These are phyloP conservation scores for Karstenula rhodostoma DNA, from an alignment of 2,329 filamentous ascomycete species.

Conservation along the genomic window DNA sequence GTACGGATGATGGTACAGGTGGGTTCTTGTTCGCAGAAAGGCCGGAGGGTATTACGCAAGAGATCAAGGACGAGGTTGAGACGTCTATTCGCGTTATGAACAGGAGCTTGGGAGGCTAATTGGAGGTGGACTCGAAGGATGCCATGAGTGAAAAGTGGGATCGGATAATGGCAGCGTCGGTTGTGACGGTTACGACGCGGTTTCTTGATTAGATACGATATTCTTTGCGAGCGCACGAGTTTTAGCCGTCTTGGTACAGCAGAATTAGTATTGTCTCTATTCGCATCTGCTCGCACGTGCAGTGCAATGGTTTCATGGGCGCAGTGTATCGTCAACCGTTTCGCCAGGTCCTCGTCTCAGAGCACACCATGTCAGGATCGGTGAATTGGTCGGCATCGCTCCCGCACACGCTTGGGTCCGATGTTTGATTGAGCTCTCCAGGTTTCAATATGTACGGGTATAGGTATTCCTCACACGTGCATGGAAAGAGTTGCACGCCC, in stretches of 20 bases:
- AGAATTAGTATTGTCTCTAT: background rate
- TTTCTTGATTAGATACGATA: background rate
- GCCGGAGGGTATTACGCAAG: background rate
- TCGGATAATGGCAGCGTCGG: background rate
- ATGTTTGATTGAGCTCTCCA: background rate
- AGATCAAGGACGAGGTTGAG: slow-evolving; percentile 20
- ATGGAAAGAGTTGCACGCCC: background rate
- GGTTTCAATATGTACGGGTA: background rate
- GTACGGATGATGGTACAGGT: slow-evolving; percentile 7
- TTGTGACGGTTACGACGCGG: background rate
- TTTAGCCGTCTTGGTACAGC: background rate
- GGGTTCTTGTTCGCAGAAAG: background rate
- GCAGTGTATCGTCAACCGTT: background rate
- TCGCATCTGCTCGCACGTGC: background rate
- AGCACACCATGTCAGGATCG: background rate
- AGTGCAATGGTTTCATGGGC: background rate
- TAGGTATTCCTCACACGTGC: background rate
- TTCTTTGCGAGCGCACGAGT: slow-evolving; percentile 5
- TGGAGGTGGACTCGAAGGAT: background rate
- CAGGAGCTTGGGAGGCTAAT: slow-evolving; percentile 26
- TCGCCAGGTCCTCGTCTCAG: too few species aligned
- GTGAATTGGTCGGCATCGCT: background rate
- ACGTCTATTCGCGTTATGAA: slow-evolving; percentile 26
- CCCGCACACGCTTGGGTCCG: slow-evolving; percentile 3
- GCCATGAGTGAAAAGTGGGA: background rate